phyloP scores from a whole-genome alignment of 1,284 basidiomycete genomes.

The Malassezia caprae region DNA sequence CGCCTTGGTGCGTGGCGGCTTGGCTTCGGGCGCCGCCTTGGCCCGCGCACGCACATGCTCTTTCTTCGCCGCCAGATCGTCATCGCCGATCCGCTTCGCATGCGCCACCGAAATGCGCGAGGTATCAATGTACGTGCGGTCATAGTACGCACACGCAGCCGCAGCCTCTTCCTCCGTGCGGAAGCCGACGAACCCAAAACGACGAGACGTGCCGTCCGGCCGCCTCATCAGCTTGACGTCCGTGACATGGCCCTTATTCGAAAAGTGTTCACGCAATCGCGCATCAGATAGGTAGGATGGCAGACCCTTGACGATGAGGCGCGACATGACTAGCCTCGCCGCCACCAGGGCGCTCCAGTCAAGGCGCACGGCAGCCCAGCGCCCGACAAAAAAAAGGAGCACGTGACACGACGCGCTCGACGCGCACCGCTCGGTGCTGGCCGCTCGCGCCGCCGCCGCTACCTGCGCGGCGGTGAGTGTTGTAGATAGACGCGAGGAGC shows the following conservation, averaged over 20 bases:
- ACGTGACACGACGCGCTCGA: constrained; percentile 4
- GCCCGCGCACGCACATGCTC: neutral
- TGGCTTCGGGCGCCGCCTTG: neutral
- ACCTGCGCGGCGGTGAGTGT: neutral
- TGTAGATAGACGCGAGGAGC: neutral
- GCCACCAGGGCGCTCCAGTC: neutral
- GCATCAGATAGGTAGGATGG: constrained; percentile 63
- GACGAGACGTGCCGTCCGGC: constrained; percentile 65
- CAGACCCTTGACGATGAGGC: constrained; percentile 80
- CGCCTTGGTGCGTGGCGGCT: constrained; percentile 18
- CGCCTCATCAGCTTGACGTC: constrained; percentile 76
- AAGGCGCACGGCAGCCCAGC: neutral
- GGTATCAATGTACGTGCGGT: constrained; percentile 59
- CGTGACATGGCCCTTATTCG: constrained; percentile 56
- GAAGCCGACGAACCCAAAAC: constrained; percentile 88
- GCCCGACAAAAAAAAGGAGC: neutral
- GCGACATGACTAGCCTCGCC: constrained; percentile 54
- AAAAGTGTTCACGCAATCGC: constrained; percentile 63
- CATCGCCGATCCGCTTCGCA: constrained; percentile 54
- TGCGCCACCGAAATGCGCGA: constrained; percentile 65
- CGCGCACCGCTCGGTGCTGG: neutral
- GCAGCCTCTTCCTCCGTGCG: constrained; percentile 67
- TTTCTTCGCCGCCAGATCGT: constrained; percentile 17
- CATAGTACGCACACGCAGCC: constrained; percentile 70
- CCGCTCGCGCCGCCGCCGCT: neutral